Evolutionary conservation across 495 filamentous ascomycete genomes (phyloP).

Genomic region (Amphirosellinia nigrospora): DNA sequence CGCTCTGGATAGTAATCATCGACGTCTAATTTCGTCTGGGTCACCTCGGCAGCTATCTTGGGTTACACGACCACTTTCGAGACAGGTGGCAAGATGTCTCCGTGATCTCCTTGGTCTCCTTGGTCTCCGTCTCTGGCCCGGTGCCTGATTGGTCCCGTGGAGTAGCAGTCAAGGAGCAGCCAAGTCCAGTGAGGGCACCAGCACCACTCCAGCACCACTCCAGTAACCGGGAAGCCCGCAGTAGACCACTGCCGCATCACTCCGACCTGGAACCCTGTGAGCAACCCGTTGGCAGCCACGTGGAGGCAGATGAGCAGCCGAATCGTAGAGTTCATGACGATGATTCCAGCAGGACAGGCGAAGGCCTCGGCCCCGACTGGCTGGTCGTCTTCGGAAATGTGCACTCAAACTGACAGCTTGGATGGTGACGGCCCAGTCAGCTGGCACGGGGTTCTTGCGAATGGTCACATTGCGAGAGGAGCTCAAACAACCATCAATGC

Average conservation of each 20-base stretch:
- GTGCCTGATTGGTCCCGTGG: constrained; percentile 18
- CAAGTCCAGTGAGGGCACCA: constrained; percentile 22
- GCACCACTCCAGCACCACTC: constrained; percentile 13
- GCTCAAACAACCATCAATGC: constrained; percentile 23
- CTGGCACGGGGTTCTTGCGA: constrained; percentile 20
- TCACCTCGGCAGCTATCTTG: constrained; percentile 13
- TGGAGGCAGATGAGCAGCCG: neutral
- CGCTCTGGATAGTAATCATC: constrained; percentile 21
- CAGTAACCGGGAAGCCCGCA: constrained; percentile 19
- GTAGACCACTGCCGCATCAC: constrained; percentile 18
- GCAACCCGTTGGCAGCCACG: constrained; percentile 5
- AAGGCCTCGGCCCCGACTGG: neutral
- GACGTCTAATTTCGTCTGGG: constrained; percentile 19
- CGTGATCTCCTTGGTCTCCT: too few species aligned
- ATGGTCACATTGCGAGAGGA: constrained; percentile 29
- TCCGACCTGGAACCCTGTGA: constrained; percentile 5
- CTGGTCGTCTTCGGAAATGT: constrained; percentile 6
- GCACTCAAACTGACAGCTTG: constrained; percentile 26
- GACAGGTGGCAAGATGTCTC: constrained; percentile 3
- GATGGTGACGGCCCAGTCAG: constrained; percentile 25
- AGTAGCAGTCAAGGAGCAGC: constrained; percentile 26
- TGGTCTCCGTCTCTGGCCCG: too few species aligned
- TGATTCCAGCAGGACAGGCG: neutral
- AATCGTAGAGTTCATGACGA: constrained; percentile 3
- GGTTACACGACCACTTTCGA: constrained; percentile 16